Evolutionary conservation across 106 monocot species (phyloP), one percentile per base, ranked within the genome.

Genomic region (Acorus gramineus): DNA sequence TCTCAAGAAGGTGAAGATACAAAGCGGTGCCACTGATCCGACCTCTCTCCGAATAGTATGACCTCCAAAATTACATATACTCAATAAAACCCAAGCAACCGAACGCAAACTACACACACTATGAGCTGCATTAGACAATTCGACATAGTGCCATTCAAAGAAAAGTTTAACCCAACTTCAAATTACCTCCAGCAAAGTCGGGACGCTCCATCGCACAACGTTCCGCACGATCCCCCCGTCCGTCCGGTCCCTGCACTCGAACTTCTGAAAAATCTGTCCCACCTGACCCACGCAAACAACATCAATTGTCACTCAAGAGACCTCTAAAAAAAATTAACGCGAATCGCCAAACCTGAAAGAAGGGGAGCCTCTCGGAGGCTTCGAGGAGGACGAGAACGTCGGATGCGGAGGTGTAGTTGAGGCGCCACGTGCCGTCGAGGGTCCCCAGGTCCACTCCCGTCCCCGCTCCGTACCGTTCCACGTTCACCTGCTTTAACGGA

Each of bases 201-300:
- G 65, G 46, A 98, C 65, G 69, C 96, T 98, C 96, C 96, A 98
- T 3, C 87, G 78, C 49, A 98, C 96, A 47, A 98, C 88, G 74
- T 91, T 98, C 2, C 87, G 78, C 28, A 98, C 87, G 52, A 98
- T 69, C 5, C 96, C 96, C 64, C 87, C 96, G 76, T 85, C 77
- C 9, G 67, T 57, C 42, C 51, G 65, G 61, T 75, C 85, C 61
- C 55, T 68, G 68, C 96, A 98, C 50, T 98, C 87, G 66, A 98
- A 98, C 61, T 91, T 98, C 81, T 91, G 96, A 62, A 85, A 98
- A 13, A 98, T 74, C 66, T 98, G 91, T 50, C 96, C 96, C 7
- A 98, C 90, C 96, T 91, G 28, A 28, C 28, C 28, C 28, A 28
- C 28, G 28, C 28, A 28, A 28, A 28, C 28, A 28, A 28, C 28